Base-by-base conservation (phyloP, 176 grass and related monocot genomes). In the Avena insularis region DNA sequence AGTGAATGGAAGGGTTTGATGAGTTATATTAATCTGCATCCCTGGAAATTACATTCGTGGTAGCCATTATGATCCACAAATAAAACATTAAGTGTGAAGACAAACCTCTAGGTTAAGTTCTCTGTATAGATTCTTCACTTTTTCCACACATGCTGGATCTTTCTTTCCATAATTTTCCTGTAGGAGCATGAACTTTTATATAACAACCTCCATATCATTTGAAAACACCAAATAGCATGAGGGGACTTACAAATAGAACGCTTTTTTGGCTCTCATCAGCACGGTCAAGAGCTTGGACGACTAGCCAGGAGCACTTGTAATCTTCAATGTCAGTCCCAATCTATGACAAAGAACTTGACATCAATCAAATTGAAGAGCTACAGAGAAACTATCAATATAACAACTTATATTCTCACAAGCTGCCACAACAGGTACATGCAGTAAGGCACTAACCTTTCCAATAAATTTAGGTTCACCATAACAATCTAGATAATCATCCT, bases 291-390 rank as follows among this genome's bases (percentile, higher is more conserved):
- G 97, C 97, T 92, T 99, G 94, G 67, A 99, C 97, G 79, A 99
- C 90, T 50, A 99, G 87, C 97, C 97, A 99, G 46, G 97, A 99
- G 86, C 97, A 99, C 51, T 99, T 99, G 83, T 91, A 99, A 83
- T 99, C 97, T 86, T 99, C 90, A 87, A 99, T 99, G 31, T 99
- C 97, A 78, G 97, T 99, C 67, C 97, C 97, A 4, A 99, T 96
- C 97, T 99, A 84, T 69, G 31, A 58, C 48, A 78, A 78, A 78
- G 71, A 31, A 56, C 12, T 36, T 25, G 63, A 38, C 46, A 82
- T 36, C 12, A 12, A 86, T 88, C 12, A 86, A 57, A 86, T 84
- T 5, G 33, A 71, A 75, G 36, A 77, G 9, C 12, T 47, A 66
- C 53, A 87, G 15, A 45, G 66, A 63, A 62, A 1, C 3, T 40